These are phyloP conservation scores for Phytopythium boreale DNA, from an alignment of 352 stramenopile genomes.

Conservation along the genomic window DNA sequence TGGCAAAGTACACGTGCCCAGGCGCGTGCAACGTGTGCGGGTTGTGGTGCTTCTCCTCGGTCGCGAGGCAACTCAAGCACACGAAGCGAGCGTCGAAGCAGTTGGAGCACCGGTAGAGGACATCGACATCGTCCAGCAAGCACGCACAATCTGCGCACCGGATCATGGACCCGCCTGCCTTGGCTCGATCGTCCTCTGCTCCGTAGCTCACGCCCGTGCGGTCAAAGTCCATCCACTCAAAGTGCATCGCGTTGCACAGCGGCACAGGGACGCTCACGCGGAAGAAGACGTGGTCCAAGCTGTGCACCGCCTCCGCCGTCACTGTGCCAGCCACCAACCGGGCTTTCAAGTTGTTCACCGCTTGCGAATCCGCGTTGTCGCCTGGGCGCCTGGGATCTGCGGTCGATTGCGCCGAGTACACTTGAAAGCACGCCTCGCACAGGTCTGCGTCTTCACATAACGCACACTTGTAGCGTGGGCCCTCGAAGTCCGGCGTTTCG, in stretches of 20 bases:
- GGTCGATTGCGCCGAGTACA: not conserved
- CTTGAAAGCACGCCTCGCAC: constrained; percentile 56
- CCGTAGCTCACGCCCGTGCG: constrained; percentile 1
- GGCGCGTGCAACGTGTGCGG: constrained; percentile 50
- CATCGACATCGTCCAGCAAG: constrained; percentile 24
- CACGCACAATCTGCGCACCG: not conserved
- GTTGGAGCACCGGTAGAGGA: constrained; percentile 62
- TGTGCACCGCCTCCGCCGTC: constrained; percentile 11
- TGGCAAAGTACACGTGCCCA: constrained; percentile 65
- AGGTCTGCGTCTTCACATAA: constrained; percentile 75
- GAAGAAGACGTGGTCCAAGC: constrained; percentile 38
- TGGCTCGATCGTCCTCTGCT: not conserved
- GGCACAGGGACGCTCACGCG: constrained; percentile 36
- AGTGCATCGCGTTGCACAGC: constrained; percentile 36
- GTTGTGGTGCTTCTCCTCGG: constrained; percentile 23
- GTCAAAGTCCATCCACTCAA: constrained; percentile 12
- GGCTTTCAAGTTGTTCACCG: not conserved
- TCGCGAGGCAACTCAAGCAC: constrained; percentile 51
- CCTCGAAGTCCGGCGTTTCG: constrained; percentile 43
- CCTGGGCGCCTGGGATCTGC: not conserved
- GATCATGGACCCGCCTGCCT: not conserved
- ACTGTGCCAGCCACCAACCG: not conserved
- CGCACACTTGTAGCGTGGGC: constrained; percentile 66
- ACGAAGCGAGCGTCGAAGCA: constrained; percentile 47
- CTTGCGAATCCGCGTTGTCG: not conserved